Conservation (phyloP, 306 rosid species). For the Styphnolobium japonicum region DNA sequence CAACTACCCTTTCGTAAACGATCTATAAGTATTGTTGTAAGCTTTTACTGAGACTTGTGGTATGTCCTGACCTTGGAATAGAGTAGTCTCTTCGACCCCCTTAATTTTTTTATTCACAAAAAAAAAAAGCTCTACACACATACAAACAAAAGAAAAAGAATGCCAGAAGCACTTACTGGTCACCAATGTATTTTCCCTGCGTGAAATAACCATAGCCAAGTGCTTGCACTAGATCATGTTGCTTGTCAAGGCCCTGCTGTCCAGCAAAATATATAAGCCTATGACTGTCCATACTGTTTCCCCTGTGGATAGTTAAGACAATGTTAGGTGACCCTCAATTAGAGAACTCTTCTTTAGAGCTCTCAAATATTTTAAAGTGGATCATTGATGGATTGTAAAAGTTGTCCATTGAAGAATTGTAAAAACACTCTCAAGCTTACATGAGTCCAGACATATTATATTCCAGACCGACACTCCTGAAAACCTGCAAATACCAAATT, state of each 20-base stretch:
- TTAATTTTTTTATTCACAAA: too few relatives aligned
- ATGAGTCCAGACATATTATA: constrained; percentile 72
- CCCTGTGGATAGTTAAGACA: constrained; percentile 57
- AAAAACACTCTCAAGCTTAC: constrained; percentile 51
- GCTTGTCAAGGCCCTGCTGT: constrained; percentile 69
- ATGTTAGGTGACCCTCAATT: constrained; percentile 7
- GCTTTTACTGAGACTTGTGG: too few relatives aligned
- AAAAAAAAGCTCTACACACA: neutral
- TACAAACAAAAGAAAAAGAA: neutral
- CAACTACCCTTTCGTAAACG: too few relatives aligned
- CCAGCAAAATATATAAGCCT: constrained; percentile 77
- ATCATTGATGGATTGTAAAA: neutral
- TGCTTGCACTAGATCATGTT: constrained; percentile 79
- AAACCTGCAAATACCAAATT: constrained; percentile 55
- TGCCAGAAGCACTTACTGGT: constrained; percentile 56
- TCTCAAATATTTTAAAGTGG: neutral
- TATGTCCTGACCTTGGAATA: too few relatives aligned
- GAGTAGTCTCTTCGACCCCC: too few relatives aligned
- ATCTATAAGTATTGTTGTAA: too few relatives aligned
- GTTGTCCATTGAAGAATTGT: constrained; percentile 10
- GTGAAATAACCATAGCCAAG: constrained; percentile 80
- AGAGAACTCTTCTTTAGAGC: neutral
- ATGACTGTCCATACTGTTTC: constrained; percentile 89
- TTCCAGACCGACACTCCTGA: constrained; percentile 47
- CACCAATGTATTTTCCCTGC: constrained; percentile 80